These are phyloP conservation scores for Medicago ruthenica DNA, from an alignment of 306 rosid species.

Conservation along the genomic window DNA sequence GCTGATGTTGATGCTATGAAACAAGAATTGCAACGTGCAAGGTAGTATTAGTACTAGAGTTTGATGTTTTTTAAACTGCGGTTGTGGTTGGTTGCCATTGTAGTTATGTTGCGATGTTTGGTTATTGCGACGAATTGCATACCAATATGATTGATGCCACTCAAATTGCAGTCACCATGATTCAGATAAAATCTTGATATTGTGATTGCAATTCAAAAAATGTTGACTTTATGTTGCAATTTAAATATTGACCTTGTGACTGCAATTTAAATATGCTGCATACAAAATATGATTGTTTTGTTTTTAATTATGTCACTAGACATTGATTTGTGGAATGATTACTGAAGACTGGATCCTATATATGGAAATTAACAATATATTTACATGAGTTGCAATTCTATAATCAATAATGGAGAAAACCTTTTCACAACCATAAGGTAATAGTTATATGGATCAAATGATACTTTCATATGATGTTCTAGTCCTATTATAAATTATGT, in stretches of 20 bases:
- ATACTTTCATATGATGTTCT: not conserved
- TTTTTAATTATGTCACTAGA: not conserved
- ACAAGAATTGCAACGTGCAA: constrained; percentile 90
- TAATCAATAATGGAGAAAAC: not conserved
- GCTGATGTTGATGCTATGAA: constrained; percentile 92
- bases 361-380: not conserved
- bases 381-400: not conserved
- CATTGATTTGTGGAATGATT: not conserved
- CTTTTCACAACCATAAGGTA: not conserved
- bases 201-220: not conserved
- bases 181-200: not conserved
- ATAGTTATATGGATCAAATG: not conserved
- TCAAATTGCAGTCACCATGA: too few relatives aligned
- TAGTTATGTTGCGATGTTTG: not conserved
- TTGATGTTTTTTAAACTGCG: not conserved
- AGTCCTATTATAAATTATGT: not conserved
- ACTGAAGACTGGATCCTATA: not conserved
- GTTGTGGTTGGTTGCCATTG: not conserved
- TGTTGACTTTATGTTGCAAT: too few relatives aligned
- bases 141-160: not conserved
- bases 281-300: not conserved
- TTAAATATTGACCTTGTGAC: not conserved
- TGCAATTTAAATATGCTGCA: not conserved
- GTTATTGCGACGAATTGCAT: not conserved
- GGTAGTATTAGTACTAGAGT: constrained; percentile 51